Evolutionary conservation across 805 yeast genomes (phyloP).

Genomic region (Suhomyces prunicola): DNA sequence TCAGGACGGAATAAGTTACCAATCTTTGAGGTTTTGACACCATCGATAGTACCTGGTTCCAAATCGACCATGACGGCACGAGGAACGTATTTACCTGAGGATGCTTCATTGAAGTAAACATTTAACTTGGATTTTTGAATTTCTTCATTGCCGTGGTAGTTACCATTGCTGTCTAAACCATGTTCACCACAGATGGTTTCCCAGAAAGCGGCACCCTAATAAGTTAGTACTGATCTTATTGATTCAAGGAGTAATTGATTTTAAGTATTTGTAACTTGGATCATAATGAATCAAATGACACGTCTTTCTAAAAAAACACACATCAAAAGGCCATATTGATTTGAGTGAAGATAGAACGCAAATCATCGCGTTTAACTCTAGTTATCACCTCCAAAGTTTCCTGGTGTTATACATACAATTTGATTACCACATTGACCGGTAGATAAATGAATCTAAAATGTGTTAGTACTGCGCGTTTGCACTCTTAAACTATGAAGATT

Average conservation of each 20-base stretch:
- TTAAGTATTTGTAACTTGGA: too few relatives aligned
- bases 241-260: background rate
- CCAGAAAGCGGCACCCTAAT: conserved; percentile 87
- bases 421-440: conserved; percentile 99
- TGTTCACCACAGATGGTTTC: conserved; percentile 89
- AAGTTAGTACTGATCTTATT: conserved; percentile 17
- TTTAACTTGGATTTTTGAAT: conserved; percentile 55
- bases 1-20: conserved; percentile 92
- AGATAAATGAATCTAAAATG: conserved; percentile 78
- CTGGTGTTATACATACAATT: conserved; percentile 52
- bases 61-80: conserved; percentile 89
- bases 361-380: background rate
- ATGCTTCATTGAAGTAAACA: conserved; percentile 87
- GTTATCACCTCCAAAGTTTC: background rate
- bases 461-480: conserved; percentile 12
- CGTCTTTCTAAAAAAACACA: background rate
- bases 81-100: conserved; percentile 86
- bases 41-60: conserved; percentile 92
- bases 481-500: background rate
- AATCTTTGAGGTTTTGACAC: conserved; percentile 72
- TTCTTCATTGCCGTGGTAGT: conserved; percentile 51
- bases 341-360: background rate
- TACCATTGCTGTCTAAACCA: conserved; percentile 73
- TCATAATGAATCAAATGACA: background rate
- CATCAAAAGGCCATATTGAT: background rate